Evolutionary conservation across 495 filamentous ascomycete genomes (phyloP), one percentile per base, ranked within the genome.

Genomic region (Tuber aestivum): DNA sequence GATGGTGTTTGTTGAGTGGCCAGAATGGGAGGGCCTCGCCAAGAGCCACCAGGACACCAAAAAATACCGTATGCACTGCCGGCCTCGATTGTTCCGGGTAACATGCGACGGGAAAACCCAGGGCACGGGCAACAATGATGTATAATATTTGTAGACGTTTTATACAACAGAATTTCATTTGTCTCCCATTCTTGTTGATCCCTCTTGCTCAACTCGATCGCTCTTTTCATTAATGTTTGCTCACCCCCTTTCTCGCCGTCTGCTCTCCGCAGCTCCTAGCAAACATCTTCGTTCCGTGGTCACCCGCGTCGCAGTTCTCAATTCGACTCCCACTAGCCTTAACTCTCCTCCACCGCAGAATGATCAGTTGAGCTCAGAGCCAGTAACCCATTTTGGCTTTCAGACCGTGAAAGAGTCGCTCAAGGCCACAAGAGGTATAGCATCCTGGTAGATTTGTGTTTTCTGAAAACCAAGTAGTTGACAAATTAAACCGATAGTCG

Each of bases 301-400:
- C 50, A 75, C 65, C 37, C 83, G 75, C 71, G 38, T 50, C 14
- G 68, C 75, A 56, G 72, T 72, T n/a, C 45, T 75, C 71, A 78
- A 78, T 70, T 77, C 77, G 35, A 74, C 78, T 16, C 56, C 75
- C 6, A 21, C 23, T 23, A 18, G 20, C 23, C 45, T 7, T 50
- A 50, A 50, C 21, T 9, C 21, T 7, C 8, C 45, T 8, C 45
- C 56, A 6, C 14, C 14, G 12, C 32, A 35, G 27, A 18, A 65
- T 35, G 56, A 65, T 35, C 56, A 35, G 1, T 35, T 75, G 38
- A 70, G 45, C 74, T 69, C 82, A 9, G 87, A 90, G 27, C 84
- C 87, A 80, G 93, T 92, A 73, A 99, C 95, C 44, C 94, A 97
- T 85, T 99, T 99, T 83, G 95, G 95, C 42, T 99, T 94, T 84